Conservation (phyloP, 1,139 yeast genomes). For the Groenewaldozyma sp. region DNA sequence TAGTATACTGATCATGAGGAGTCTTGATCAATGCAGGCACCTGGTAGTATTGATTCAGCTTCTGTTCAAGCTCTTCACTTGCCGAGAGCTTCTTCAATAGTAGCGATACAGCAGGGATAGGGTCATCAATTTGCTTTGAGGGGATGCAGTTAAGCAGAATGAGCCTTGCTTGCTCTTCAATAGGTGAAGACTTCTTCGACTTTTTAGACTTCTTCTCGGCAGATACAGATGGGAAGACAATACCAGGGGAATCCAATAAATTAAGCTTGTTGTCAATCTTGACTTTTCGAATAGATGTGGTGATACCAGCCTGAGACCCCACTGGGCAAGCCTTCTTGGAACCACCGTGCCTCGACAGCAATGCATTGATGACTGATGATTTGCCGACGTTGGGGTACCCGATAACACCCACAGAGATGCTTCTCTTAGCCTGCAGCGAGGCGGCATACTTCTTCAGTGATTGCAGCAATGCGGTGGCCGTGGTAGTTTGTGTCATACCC, state of each 20-base stretch:
- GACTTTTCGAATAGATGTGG: slow-evolving; percentile 84
- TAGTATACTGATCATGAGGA: slow-evolving; percentile 34
- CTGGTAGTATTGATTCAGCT: slow-evolving; percentile 61
- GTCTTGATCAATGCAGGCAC: slow-evolving; percentile 68
- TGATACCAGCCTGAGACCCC: slow-evolving; percentile 96
- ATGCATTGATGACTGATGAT: slow-evolving; percentile 86
- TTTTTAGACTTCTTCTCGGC: slow-evolving; percentile 35
- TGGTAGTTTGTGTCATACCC: slow-evolving; percentile 52
- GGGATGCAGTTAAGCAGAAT: slow-evolving; percentile 86
- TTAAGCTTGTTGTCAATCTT: slow-evolving; percentile 85
- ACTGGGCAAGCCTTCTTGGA: slow-evolving; percentile 71
- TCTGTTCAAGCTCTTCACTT: slow-evolving; percentile 56
- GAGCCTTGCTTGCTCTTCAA: slow-evolving; percentile 76
- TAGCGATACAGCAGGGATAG: slow-evolving; percentile 70
- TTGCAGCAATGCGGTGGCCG: slow-evolving; percentile 67
- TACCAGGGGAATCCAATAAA: slow-evolving; percentile 93
- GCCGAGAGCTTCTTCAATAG: slow-evolving; percentile 62
- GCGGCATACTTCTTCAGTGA: slow-evolving; percentile 81
- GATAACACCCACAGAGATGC: slow-evolving; percentile 91
- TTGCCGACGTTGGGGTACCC: slow-evolving; percentile 97
- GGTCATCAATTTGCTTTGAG: slow-evolving; percentile 77
- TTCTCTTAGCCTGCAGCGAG: slow-evolving; percentile 76
- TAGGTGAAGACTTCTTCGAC: slow-evolving; percentile 23
- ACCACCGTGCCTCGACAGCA: slow-evolving; percentile 73
- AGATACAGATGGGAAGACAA: slow-evolving; percentile 79